Conservation (phyloP, 805 yeast genomes). For the Saccharomycopsis guyanensis region DNA sequence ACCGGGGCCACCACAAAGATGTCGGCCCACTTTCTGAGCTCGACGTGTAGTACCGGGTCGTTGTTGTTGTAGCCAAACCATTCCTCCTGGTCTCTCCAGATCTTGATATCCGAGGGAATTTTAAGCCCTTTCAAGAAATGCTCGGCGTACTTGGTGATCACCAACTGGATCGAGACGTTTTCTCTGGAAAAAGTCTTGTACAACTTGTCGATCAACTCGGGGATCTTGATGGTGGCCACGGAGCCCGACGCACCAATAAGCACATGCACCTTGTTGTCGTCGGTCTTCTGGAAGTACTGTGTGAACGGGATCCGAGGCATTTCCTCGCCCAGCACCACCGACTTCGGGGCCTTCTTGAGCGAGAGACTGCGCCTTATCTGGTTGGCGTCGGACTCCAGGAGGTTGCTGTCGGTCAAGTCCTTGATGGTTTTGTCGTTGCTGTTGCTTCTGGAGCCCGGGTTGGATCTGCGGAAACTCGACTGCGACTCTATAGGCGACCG, state of each 20-base stretch:
- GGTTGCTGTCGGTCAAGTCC: not conserved
- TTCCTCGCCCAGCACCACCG: conserved; percentile 7
- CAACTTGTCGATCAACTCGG: conserved; percentile 78
- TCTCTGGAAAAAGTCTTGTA: conserved; percentile 70
- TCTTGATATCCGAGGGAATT: conserved; percentile 66
- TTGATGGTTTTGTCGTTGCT: conserved; percentile 10
- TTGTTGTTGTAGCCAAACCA: conserved; percentile 54
- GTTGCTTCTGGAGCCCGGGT: conserved; percentile 5
- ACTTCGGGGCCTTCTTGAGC: conserved; percentile 1
- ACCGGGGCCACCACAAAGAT: conserved; percentile 68
- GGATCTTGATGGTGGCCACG: conserved; percentile 92
- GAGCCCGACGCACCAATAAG: conserved; percentile 92
- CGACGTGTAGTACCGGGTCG: conserved; percentile 73
- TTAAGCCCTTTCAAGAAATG: conserved; percentile 59
- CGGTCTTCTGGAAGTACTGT: conserved; percentile 60
- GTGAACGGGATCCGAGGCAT: conserved; percentile 44
- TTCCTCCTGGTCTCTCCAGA: conserved; percentile 81
- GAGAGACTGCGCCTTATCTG: conserved; percentile 3
- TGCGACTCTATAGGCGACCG: not conserved
- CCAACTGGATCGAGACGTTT: conserved; percentile 74
- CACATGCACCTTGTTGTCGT: conserved; percentile 82
- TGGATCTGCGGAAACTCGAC: not conserved
- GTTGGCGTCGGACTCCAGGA: conserved; percentile 2
- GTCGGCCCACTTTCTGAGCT: conserved; percentile 80
- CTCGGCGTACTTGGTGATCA: conserved; percentile 70